Evolutionary conservation across 106 monocot genomes (phyloP).

Genomic region (Acorus gramineus): DNA sequence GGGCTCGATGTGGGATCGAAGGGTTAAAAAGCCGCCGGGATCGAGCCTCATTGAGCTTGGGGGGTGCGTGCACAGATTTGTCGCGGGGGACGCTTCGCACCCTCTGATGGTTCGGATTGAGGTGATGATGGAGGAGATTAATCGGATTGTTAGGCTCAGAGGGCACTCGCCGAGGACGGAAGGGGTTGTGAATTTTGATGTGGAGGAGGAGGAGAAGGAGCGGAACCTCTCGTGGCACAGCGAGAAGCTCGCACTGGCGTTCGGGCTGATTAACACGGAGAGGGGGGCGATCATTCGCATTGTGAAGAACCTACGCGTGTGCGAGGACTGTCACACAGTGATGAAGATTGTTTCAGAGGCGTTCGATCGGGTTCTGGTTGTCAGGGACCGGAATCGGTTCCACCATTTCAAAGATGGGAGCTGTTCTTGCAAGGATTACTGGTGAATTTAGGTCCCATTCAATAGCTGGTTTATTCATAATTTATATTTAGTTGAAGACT

Average conservation of each 20-base stretch:
- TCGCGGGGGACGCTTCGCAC: conserved; percentile 41
- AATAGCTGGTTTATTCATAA: too few relatives aligned
- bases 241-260: conserved; percentile 58
- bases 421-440: conserved; percentile 66
- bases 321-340: conserved; percentile 56
- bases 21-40: conserved; percentile 47
- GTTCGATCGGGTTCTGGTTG: conserved; percentile 29
- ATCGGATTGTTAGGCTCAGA: conserved; percentile 13
- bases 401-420: conserved; percentile 52
- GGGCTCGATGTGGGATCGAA: conserved; percentile 30
- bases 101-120: conserved; percentile 34
- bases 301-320: conserved; percentile 61
- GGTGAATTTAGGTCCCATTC: conserved; percentile 13
- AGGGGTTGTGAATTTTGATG: conserved; percentile 17
- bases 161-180: conserved; percentile 5
- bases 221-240: conserved; percentile 46
- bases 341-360: conserved; percentile 59
- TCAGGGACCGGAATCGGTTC: conserved; percentile 52
- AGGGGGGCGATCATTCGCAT: conserved; percentile 28
- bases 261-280: conserved; percentile 44
- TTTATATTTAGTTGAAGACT: too few relatives aligned
- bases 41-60: conserved; percentile 45
- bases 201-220: conserved; percentile 46
- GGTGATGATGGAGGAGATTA: conserved; percentile 49
- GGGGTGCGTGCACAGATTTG: conserved; percentile 44